Evolutionary conservation across 129 eudicot species (phyloP).

Genomic region (Dittrichia graveolens): DNA sequence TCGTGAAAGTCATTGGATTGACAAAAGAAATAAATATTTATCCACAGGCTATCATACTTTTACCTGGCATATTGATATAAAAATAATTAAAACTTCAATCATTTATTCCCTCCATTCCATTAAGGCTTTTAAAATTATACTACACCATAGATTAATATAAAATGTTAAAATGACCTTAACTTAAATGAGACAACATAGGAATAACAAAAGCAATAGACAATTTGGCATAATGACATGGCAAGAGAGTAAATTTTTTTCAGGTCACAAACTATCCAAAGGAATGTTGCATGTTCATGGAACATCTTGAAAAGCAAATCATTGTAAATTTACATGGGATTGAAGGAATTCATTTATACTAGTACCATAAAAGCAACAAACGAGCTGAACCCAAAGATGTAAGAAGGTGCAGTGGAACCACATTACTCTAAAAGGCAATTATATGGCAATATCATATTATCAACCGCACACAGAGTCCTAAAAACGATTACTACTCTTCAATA

Average conservation of each 20-base stretch:
- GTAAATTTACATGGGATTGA: background rate
- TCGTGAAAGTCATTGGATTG: background rate
- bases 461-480: constrained; percentile 18
- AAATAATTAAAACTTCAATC: background rate
- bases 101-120: background rate
- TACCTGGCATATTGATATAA: background rate
- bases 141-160: background rate
- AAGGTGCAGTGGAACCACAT: background rate
- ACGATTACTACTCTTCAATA: constrained; percentile 4
- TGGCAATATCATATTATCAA: background rate
- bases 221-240: background rate
- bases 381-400: background rate
- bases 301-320: background rate
- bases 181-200: background rate
- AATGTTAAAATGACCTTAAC: background rate
- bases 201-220: background rate
- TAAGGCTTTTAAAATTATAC: background rate
- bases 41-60: background rate
- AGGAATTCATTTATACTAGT: background rate
- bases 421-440: background rate
- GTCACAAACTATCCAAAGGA: background rate
- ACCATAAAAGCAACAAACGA: constrained; percentile 4
- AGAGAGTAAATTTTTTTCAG: background rate
- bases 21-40: background rate
- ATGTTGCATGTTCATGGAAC: background rate